Percentiles rank a stretch among this genome's conserved stretches.
Conservation (phyloP, 225 moss, liverwort and hornwort genomes). For the Polytrichum commune region DNA sequence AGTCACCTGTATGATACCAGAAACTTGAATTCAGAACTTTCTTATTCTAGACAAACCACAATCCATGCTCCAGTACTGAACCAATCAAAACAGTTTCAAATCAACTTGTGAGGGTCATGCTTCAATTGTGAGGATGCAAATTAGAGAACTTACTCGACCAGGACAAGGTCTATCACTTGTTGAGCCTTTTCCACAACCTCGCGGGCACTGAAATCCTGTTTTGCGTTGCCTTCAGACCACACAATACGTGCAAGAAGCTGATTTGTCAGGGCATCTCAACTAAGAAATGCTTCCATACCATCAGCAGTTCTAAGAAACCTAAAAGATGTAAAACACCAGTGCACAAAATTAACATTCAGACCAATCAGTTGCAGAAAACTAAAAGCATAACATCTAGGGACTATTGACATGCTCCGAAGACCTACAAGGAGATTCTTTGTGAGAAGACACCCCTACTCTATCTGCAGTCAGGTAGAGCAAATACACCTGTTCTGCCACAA, state of each 20-base stretch:
- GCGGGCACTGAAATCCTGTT: conserved; percentile 56
- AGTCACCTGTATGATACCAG: conserved; percentile 45
- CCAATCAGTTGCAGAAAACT: no score
- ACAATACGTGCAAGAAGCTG: conserved; percentile 31
- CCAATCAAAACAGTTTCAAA: no score
- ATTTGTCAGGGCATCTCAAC: conserved; percentile 17
- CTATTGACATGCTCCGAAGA: not conserved
- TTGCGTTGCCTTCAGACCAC: conserved; percentile 49
- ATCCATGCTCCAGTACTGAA: not conserved
- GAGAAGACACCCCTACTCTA: not conserved
- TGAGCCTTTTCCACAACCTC: conserved; percentile 51
- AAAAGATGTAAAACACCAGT: conserved; percentile 15
- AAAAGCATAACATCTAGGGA: no score
- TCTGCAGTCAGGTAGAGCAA: no score
- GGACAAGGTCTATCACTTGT: conserved; percentile 51
- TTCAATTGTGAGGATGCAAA: not conserved
- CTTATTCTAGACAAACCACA: not conserved
- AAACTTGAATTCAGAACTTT: conserved; percentile 14
- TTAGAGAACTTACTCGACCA: conserved; percentile 35
- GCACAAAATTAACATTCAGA: no score
- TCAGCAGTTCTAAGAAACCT: conserved; percentile 6
- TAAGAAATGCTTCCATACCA: not conserved
- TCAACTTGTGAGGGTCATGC: no score
- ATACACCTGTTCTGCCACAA: not conserved
- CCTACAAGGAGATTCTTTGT: not conserved